These are phyloP conservation scores for Aspergillus diversus DNA, from an alignment of 495 filamentous ascomycete species.

Conservation along the genomic window DNA sequence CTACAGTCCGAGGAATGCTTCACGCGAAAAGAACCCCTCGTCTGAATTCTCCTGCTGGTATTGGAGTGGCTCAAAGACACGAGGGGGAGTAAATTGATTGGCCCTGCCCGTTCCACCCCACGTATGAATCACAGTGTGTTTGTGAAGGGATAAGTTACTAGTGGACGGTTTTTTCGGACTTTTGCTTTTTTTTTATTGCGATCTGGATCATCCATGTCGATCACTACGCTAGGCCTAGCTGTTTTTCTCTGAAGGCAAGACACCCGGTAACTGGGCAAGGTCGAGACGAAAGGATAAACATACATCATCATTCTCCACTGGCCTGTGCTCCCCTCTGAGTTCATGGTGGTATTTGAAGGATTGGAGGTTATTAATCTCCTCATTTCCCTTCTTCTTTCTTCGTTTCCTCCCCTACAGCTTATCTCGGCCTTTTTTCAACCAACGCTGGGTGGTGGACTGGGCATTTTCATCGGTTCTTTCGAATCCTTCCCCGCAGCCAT, in stretches of 20 bases:
- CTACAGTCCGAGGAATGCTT: not conserved
- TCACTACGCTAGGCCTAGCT: not conserved
- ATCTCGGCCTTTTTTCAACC: conserved; percentile 8
- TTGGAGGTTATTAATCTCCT: conserved; percentile 16
- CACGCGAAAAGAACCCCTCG: not conserved
- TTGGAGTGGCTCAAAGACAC: not conserved
- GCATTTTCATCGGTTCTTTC: conserved; percentile 1
- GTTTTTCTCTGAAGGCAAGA: conserved; percentile 1
- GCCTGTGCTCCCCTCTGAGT: not conserved
- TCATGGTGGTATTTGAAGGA: conserved; percentile 18
- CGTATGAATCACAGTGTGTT: not conserved
- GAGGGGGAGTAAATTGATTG: not conserved
- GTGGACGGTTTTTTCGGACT: not conserved
- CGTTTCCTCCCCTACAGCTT: not conserved
- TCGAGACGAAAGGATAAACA: not conserved
- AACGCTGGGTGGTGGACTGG: conserved; percentile 8
- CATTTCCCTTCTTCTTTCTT: conserved; percentile 6
- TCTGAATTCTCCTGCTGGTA: not conserved
- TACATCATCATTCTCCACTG: conserved; percentile 18
- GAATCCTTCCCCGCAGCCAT: conserved; percentile 31
- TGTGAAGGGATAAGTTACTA: not conserved
- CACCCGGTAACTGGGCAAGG: not conserved
- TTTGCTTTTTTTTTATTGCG: not conserved
- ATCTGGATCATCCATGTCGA: conserved; percentile 10
- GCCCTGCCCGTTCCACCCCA: not conserved